phyloP scores from a whole-genome alignment of 257 asterid species.

The Solanum microdontum region DNA sequence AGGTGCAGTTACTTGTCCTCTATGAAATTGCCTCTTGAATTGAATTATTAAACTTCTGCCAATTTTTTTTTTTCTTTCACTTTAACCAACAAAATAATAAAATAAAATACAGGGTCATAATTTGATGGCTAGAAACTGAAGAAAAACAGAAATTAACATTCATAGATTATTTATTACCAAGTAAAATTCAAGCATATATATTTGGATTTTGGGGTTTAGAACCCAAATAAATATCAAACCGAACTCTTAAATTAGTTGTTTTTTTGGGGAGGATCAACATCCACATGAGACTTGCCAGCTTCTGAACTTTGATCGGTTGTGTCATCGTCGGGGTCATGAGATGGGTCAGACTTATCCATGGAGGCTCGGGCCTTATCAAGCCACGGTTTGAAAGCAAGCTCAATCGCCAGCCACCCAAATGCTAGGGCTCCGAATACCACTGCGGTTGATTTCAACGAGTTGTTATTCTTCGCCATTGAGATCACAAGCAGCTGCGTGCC shows the following conservation, averaged over 20 bases:
- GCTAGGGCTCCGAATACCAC: slow-evolving; percentile 64
- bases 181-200: background rate
- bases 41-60: background rate
- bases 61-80: background rate
- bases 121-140: background rate
- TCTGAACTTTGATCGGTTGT: background rate
- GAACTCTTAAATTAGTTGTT: background rate
- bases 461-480: slow-evolving; percentile 16
- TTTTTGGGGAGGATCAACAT: background rate
- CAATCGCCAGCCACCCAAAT: slow-evolving; percentile 64
- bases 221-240: background rate
- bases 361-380: slow-evolving; percentile 52
- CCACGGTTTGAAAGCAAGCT: slow-evolving; percentile 78
- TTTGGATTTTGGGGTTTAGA: background rate
- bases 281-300: background rate
- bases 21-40: background rate
- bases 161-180: background rate
- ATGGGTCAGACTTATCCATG: slow-evolving; percentile 58
- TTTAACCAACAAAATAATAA: background rate
- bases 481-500: background rate
- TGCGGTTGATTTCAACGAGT: slow-evolving; percentile 43
- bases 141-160: background rate
- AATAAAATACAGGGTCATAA: background rate
- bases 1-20: too few relatives aligned
- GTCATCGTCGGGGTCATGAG: slow-evolving; percentile 35